Conservation (phyloP, 139 green algal genomes). For the Picochlorum sp. region DNA sequence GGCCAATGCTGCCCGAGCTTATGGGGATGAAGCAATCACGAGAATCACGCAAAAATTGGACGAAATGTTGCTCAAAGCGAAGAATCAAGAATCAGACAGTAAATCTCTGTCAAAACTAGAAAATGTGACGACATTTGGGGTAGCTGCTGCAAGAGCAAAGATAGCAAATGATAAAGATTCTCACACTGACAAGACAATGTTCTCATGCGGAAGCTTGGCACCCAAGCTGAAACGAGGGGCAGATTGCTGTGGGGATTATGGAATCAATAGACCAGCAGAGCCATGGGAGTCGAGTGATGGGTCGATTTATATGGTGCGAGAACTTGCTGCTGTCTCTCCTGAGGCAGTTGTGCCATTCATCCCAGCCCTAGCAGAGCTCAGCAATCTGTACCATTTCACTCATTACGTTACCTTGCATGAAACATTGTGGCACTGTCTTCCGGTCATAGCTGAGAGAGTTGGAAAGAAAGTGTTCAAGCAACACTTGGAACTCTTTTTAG, state of each 20-base stretch:
- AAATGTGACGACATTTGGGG: constrained; percentile 61
- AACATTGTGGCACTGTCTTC: constrained; percentile 68
- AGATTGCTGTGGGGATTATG: constrained; percentile 79
- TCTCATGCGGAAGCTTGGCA: constrained; percentile 57
- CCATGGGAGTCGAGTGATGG: constrained; percentile 89
- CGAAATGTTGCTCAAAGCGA: constrained; percentile 51
- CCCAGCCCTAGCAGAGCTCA: constrained; percentile 52
- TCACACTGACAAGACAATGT: constrained; percentile 66
- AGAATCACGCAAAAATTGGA: constrained; percentile 29
- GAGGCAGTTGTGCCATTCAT: constrained; percentile 41
- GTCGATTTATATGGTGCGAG: constrained; percentile 65
- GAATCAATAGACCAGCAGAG: constrained; percentile 53
- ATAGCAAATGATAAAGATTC: constrained; percentile 38
- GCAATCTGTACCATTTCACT: constrained; percentile 49
- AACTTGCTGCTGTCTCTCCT: constrained; percentile 44
- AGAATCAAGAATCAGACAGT: constrained; percentile 52
- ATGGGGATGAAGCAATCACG: constrained; percentile 34
- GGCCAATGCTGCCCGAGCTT: constrained; percentile 36
- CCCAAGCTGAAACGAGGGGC: constrained; percentile 42
- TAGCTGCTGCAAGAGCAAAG: constrained; percentile 28
- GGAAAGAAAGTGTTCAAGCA: constrained; percentile 69
- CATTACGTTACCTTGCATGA: constrained; percentile 60
- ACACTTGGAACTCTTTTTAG: constrained; percentile 62
- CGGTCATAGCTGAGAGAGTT: constrained; percentile 48
- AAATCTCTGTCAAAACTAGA: constrained; percentile 38